phyloP scores from a whole-genome alignment of 176 grass and related monocot genomes.

The Elaeis guineensis region DNA sequence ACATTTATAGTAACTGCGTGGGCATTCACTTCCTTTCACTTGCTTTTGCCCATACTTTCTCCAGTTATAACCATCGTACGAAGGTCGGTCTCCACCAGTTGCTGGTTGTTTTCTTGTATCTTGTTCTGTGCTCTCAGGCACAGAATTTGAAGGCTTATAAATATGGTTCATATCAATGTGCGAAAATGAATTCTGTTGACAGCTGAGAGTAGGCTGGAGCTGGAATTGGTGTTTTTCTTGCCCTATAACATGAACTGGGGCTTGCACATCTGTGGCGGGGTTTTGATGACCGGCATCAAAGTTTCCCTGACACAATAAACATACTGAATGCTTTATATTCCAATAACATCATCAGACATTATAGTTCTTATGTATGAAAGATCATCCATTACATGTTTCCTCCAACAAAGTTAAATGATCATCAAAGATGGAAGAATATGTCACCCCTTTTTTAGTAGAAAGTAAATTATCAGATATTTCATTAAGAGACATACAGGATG shows the following conservation, averaged over 20 bases:
- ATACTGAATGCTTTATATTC: no score
- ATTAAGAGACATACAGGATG: no score
- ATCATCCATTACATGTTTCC: no score
- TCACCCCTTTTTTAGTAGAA: no score
- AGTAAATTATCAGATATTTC: no score
- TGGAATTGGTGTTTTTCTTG: background rate
- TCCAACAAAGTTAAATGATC: no score
- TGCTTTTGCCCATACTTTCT: slow-evolving; percentile 17
- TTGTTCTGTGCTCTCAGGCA: background rate
- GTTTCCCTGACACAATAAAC: background rate
- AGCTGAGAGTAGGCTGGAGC: background rate
- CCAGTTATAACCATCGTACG: slow-evolving; percentile 13
- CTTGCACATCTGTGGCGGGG: background rate
- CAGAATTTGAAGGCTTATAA: background rate
- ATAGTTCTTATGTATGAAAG: no score
- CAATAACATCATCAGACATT: no score
- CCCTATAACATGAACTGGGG: background rate
- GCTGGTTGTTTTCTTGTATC: background rate
- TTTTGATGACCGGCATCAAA: background rate
- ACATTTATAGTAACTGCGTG: slow-evolving; percentile 12
- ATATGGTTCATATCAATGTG: background rate
- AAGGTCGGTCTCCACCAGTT: background rate
- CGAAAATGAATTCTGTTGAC: background rate
- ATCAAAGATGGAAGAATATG: no score
- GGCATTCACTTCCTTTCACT: slow-evolving; percentile 5